phyloP scores from a whole-genome alignment of 2,329 filamentous ascomycete genomes.

The Phialophora chinensis region DNA sequence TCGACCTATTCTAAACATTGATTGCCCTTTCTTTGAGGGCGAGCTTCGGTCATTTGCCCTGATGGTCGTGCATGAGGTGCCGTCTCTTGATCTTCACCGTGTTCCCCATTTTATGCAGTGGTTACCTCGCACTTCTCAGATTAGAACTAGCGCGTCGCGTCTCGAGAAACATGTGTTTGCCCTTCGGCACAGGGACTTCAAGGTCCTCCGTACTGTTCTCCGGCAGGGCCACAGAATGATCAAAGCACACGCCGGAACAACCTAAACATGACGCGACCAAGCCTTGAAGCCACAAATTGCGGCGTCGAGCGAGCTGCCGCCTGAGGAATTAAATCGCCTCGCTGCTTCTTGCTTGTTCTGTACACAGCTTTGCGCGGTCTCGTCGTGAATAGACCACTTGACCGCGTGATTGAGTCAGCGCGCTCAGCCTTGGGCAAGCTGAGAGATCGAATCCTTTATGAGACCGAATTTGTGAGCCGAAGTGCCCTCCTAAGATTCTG shows the following conservation, averaged over 20 bases:
- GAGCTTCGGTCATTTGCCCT: background rate
- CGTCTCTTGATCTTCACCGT: constrained; percentile 10
- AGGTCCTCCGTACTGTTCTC: background rate
- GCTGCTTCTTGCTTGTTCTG: background rate
- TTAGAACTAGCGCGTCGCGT: constrained; percentile 20
- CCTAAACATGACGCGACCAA: background rate
- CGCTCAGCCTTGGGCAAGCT: constrained; percentile 16
- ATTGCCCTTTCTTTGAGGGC: background rate
- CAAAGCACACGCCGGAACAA: background rate
- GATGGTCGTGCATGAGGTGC: background rate
- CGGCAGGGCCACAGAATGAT: background rate
- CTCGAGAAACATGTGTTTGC: constrained; percentile 7
- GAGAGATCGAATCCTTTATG: background rate
- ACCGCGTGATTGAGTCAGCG: constrained; percentile 12
- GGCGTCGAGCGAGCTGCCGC: background rate
- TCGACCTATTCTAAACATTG: constrained; percentile 10
- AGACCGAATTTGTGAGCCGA: constrained; percentile 4
- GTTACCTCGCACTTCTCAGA: constrained; percentile 10
- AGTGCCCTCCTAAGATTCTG: constrained; percentile 18
- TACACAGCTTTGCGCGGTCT: background rate
- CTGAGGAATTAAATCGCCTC: background rate
- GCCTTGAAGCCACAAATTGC: background rate
- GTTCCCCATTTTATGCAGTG: background rate
- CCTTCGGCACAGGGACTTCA: background rate
- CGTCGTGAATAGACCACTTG: background rate